These are phyloP conservation scores for Gastrolobium villosum DNA, from an alignment of 306 rosid species.

Conservation along the genomic window DNA sequence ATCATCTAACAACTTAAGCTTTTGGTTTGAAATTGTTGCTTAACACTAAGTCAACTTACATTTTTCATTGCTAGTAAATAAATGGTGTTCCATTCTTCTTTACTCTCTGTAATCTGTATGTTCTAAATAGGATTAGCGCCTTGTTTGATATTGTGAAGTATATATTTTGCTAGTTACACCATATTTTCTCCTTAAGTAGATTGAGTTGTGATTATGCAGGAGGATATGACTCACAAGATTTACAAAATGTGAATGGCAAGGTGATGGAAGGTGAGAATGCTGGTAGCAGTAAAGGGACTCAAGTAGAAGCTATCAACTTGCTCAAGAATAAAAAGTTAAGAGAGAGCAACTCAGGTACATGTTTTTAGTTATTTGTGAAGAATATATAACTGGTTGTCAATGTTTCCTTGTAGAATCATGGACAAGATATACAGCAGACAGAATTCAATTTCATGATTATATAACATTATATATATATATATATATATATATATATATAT, in stretches of 20 bases:
- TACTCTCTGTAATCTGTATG: neutral
- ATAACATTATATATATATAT: neutral
- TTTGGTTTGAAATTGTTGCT: too few species aligned
- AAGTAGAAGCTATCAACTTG: conserved; percentile 50
- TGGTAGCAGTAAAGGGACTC: conserved; percentile 35
- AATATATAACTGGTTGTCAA: conserved; percentile 11
- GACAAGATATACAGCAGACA: neutral
- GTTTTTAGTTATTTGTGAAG: neutral
- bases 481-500: too few species aligned
- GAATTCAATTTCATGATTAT: neutral
- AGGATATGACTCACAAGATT: conserved; percentile 52
- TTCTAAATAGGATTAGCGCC: conserved; percentile 7
- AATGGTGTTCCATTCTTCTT: neutral
- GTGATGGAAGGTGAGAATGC: conserved; percentile 42
- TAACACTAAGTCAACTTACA: neutral
- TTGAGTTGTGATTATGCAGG: conserved; percentile 56
- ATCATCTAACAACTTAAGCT: too few species aligned
- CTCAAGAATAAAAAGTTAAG: conserved; percentile 63
- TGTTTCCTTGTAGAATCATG: conserved; percentile 15
- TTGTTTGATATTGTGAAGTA: conserved; percentile 4
- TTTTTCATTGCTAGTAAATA: conserved; percentile 2
- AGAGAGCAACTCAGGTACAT: conserved; percentile 58
- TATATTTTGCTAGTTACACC: neutral
- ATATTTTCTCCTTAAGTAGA: conserved; percentile 9
- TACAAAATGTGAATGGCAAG: conserved; percentile 41